A percentile compares a stretch with the other conserved stretches of the same genome.
phyloP scores from a whole-genome alignment of 441 rosid species.

The Capsella rubella region DNA sequence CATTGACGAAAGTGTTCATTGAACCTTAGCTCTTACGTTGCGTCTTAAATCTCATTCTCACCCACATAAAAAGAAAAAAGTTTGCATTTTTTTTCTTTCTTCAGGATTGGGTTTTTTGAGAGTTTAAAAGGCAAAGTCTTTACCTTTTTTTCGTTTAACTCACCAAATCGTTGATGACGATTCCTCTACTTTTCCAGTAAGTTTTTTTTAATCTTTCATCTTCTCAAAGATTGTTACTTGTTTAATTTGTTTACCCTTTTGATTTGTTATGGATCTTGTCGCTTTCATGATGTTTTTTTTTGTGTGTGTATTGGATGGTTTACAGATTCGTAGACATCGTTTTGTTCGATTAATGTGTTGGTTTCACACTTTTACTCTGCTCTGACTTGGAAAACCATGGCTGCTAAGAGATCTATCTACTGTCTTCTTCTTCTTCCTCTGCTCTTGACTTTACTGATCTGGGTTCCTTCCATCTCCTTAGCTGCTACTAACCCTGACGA shows the following conservation, averaged over 20 bases:
- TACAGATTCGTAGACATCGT: constrained; percentile 58
- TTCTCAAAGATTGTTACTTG: constrained; percentile 35
- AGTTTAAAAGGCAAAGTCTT: constrained; percentile 32
- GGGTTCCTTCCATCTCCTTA: constrained; percentile 55
- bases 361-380: constrained; percentile 14
- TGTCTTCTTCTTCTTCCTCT: constrained; percentile 49
- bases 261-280: constrained; percentile 36
- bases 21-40: constrained; percentile 74
- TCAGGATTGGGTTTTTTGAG: constrained; percentile 23
- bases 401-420: constrained; percentile 67
- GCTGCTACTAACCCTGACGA: constrained; percentile 78
- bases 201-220: constrained; percentile 30
- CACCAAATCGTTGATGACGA: constrained; percentile 46
- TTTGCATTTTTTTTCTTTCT: constrained; percentile 24
- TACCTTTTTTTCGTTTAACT: constrained; percentile 38
- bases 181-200: constrained; percentile 44
- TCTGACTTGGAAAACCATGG: constrained; percentile 55
- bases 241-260: not conserved
- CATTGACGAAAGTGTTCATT: constrained; percentile 36
- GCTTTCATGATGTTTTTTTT: constrained; percentile 23
- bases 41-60: constrained; percentile 40
- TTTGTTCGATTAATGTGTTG: constrained; percentile 44
- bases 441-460: constrained; percentile 65
- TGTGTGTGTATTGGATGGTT: constrained; percentile 12
- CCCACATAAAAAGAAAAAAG: constrained; percentile 22